Conservation (phyloP, 2,329 filamentous ascomycete genomes). For the Aciculosporium take region DNA sequence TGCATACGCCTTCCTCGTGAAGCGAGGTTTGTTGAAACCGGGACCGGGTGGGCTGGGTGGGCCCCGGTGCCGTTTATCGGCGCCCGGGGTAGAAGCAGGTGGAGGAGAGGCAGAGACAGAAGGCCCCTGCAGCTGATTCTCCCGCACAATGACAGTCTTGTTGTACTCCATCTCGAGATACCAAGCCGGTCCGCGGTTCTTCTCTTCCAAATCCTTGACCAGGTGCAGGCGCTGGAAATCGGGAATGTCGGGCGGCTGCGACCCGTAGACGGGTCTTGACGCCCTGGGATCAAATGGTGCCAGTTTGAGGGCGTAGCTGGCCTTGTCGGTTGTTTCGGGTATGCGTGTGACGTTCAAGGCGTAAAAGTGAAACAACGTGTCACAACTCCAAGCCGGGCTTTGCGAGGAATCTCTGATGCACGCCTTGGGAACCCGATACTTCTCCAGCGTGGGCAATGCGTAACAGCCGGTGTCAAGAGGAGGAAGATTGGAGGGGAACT, state of each 20-base stretch:
- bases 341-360: conserved; percentile 25
- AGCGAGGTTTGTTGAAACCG: conserved; percentile 14
- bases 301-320: conserved; percentile 27
- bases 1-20: conserved; percentile 11
- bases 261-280: conserved; percentile 35
- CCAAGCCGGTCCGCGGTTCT: conserved; percentile 38
- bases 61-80: conserved; percentile 15
- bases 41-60: conserved; percentile 7
- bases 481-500: conserved; percentile 35
- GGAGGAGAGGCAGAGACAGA: neutral
- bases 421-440: conserved; percentile 32
- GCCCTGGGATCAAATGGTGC: conserved; percentile 25
- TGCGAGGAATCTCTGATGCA: conserved; percentile 44
- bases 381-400: conserved; percentile 49
- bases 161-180: conserved; percentile 36
- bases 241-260: conserved; percentile 33
- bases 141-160: conserved; percentile 41
- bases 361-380: conserved; percentile 32
- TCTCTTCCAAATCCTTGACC: conserved; percentile 37
- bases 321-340: conserved; percentile 13
- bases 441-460: conserved; percentile 38
- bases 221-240: conserved; percentile 27
- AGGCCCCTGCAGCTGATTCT: conserved; percentile 19
- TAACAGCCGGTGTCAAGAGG: conserved; percentile 41
- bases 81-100: conserved; percentile 1